phyloP scores from a whole-genome alignment of 2,329 filamentous ascomycete species.

The Harringtonia lauricola region DNA sequence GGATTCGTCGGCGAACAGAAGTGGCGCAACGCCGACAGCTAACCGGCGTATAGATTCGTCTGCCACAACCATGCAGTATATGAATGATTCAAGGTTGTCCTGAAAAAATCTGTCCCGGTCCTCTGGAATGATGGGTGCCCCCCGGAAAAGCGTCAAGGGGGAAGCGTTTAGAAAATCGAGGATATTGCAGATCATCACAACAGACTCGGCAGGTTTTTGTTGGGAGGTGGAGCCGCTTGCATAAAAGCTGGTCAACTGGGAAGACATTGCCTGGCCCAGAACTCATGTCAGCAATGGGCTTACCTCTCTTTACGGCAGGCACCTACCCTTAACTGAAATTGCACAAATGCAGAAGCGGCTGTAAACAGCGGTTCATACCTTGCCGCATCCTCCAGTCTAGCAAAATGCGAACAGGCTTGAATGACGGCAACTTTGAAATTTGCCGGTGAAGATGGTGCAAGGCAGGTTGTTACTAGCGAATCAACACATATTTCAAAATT shows the following conservation, averaged over 20 bases:
- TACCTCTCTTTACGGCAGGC: too few species aligned
- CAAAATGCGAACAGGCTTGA: constrained; percentile 52
- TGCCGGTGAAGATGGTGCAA: constrained; percentile 43
- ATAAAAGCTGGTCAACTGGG: constrained; percentile 25
- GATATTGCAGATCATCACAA: constrained; percentile 38
- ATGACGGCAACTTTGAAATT: constrained; percentile 53
- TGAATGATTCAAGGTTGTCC: constrained; percentile 38
- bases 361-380: constrained; percentile 45
- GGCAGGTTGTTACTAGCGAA: constrained; percentile 43
- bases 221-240: constrained; percentile 26
- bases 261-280: constrained; percentile 23
- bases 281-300: too few species aligned
- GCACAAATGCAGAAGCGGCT: constrained; percentile 44
- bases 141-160: constrained; percentile 35
- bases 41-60: constrained; percentile 37
- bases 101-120: constrained; percentile 28
- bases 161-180: constrained; percentile 46
- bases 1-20: constrained; percentile 30
- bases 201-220: constrained; percentile 27
- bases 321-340: constrained; percentile 46
- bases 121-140: constrained; percentile 21
- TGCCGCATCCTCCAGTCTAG: constrained; percentile 35
- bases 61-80: constrained; percentile 42
- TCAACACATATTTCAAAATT: constrained; percentile 48
- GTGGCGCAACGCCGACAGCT: constrained; percentile 34